phyloP scores from a whole-genome alignment of 108 stramenopile genomes.

The Discostella pseudostelligera region DNA sequence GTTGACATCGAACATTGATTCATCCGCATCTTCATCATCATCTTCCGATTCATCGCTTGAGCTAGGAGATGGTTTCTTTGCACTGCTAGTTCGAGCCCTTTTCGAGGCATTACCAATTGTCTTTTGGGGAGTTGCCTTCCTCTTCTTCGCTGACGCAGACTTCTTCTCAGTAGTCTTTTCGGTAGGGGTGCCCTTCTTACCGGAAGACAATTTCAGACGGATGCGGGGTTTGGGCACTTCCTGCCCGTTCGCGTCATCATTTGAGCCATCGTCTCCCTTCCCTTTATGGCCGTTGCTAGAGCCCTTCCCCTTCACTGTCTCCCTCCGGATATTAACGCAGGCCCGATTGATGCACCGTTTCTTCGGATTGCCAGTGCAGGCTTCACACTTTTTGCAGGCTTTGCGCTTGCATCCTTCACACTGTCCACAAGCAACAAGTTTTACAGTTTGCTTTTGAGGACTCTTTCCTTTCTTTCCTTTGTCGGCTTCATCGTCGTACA shows the following conservation, averaged over 20 bases:
- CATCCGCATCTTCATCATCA: conserved; percentile 18
- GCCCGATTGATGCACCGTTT: conserved; percentile 25
- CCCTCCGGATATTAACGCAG: conserved; percentile 19
- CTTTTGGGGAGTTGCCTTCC: conserved; percentile 8
- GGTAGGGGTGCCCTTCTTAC: conserved; percentile 1
- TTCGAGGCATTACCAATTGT: conserved; percentile 20
- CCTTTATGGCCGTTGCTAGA: background rate
- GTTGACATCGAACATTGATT: conserved; percentile 42
- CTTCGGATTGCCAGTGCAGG: conserved; percentile 40
- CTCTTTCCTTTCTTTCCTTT: conserved; percentile 39
- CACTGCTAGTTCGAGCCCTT: conserved; percentile 22
- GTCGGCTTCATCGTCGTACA: conserved; percentile 53
- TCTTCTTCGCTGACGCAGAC: conserved; percentile 16
- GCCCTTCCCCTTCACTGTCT: conserved; percentile 1
- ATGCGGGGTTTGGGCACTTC: conserved; percentile 53
- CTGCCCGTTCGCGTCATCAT: conserved; percentile 22
- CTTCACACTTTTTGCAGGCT: conserved; percentile 44
- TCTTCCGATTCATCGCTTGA: conserved; percentile 17
- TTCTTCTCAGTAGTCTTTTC: conserved; percentile 15
- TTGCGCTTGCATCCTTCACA: conserved; percentile 56
- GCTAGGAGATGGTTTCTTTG: conserved; percentile 9
- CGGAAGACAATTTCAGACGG: conserved; percentile 42
- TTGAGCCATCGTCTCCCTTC: conserved; percentile 30
- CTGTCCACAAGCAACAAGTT: conserved; percentile 47
- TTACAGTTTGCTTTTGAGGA: conserved; percentile 27